phyloP scores from a whole-genome alignment of 192 early-diverging fungal genomes.

The Entomortierella chlamydospora region DNA sequence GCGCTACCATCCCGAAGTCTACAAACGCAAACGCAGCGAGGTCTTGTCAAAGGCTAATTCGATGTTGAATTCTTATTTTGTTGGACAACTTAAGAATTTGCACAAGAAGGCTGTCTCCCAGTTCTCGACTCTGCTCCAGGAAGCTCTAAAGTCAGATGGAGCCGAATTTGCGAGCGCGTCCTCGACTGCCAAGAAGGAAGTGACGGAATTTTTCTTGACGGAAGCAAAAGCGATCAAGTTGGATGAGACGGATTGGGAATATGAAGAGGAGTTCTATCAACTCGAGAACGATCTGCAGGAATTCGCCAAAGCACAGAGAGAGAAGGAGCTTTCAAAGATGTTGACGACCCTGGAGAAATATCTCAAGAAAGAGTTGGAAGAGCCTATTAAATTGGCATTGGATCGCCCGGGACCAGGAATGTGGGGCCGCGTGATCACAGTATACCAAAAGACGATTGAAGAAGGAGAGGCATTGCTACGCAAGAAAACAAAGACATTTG shows the following conservation, averaged over 20 bases:
- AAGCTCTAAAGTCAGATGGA: constrained; percentile 34
- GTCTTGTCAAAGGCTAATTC: constrained; percentile 81
- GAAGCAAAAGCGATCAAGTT: constrained; percentile 61
- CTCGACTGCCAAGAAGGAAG: constrained; percentile 19
- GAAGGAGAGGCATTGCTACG: constrained; percentile 60
- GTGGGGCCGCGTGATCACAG: constrained; percentile 77
- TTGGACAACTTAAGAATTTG: constrained; percentile 91
- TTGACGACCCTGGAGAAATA: constrained; percentile 67
- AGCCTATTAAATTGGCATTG: constrained; percentile 75
- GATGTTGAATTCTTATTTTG: constrained; percentile 78
- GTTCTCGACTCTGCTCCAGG: constrained; percentile 69
- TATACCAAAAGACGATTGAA: constrained; percentile 63
- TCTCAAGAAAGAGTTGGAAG: constrained; percentile 68
- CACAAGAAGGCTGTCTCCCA: constrained; percentile 72
- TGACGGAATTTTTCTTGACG: constrained; percentile 27
- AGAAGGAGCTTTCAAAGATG: constrained; percentile 75
- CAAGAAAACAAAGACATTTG: constrained; percentile 55
- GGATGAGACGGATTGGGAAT: constrained; percentile 76
- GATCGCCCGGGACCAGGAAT: constrained; percentile 71
- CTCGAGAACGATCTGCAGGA: constrained; percentile 71
- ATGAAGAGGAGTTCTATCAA: constrained; percentile 66
- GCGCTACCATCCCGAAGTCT: constrained; percentile 89
- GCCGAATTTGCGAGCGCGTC: constrained; percentile 75
- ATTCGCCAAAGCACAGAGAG: constrained; percentile 62
- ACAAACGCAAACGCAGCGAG: constrained; percentile 85